Evolutionary conservation across 2,329 filamentous ascomycete genomes (phyloP), one percentile per base, ranked within the genome.

Genomic region (Nemania sp.): DNA sequence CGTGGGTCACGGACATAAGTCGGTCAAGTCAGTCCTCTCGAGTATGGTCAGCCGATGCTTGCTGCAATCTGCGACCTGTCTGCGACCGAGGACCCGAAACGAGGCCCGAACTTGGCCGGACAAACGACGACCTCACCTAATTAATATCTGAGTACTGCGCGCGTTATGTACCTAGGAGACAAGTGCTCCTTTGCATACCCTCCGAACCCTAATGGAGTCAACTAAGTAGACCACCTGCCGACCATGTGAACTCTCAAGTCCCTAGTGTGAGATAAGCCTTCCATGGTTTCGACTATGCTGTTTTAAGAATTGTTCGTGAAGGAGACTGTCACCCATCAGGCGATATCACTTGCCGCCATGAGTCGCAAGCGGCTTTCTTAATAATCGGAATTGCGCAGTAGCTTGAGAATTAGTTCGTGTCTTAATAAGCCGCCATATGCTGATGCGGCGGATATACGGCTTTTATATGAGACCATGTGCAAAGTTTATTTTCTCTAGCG

Each of bases 1-100:
- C n/a, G 18, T 65, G 62, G 62, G 56, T 65, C 62, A 65, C 57
- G 45, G 45, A 12, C 29, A 54, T 32, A 56, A 53, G 57, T 54
- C 57, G 40, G 56, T 39, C 43, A 54, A 34, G 59, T 34, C 42
- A 49, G 39, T 45, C 54, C 42, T 40, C 3, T 43, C 5, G 18
- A 46, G 25, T 37, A 43, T 20, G 47, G 20, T 47, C 29, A 18
- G n/a, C 47, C 35, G 29, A 54, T 17, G 43, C 32, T 42, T 56
- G 18, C 37, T 43, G 9, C 21, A 39, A 54, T 48, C 34, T 62
- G 59, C 59, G 55, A 55, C 59, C 54, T 54, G 37, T 9, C 54
- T 58, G 59, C 59, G 21, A 51, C 54, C 55, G 10, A 32, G 15
- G 25, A 34, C 29, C 46, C 32, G 51, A 5, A 54, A 47, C 59